Evolutionary conservation across 2,329 filamentous ascomycete species (phyloP), one percentile per base, ranked within the genome.

Genomic region (Sporothrix luriei): DNA sequence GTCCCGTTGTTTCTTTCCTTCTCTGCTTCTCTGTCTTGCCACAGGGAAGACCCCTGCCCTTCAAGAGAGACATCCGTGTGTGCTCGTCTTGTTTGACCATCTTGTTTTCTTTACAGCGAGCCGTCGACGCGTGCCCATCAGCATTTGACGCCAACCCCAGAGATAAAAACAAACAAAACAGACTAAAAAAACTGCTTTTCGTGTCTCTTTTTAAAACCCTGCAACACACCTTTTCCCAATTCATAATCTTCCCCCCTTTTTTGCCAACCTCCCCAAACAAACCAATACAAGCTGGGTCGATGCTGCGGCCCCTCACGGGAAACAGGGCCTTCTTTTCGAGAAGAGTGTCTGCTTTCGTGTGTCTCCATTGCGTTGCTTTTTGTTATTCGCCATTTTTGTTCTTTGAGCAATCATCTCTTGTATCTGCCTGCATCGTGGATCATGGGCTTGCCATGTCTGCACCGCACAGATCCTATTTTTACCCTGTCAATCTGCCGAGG

Each of bases 281-380:
- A 68, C 33, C 66, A 54, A 49, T 51, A 68, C 70, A 70, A 68
- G 79, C 78, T 80, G 82, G 83, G 83, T 83, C 83, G 83, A 84
- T 85, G 82, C 83, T 85, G 79, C 83, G 82, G 75, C 82, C 82
- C 80, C 82, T 59, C 80, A 79, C 77, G 78, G 29, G 46, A 49
- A 55, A 29, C 24, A 61, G 7, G 49, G 49, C 13, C 33, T 33
- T 33, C 33, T 33, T 33, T 33, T 33, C 33, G 33, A 33, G 33
- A 33, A 33, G 33, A 33, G 33, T 51, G 54, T 29, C 19, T 52
- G 43, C 21, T 13, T 46, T 24, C 19, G 65, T 61, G 49, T 66
- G 64, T 40, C 57, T 48, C 43, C n/a, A 51, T 68, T 52, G 40
- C 54, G 55, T 61, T 49, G 54, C 57, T 24, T 57, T 40, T 11